Conservation (phyloP, 441 rosid genomes). For the Erodium chrysanthum region DNA sequence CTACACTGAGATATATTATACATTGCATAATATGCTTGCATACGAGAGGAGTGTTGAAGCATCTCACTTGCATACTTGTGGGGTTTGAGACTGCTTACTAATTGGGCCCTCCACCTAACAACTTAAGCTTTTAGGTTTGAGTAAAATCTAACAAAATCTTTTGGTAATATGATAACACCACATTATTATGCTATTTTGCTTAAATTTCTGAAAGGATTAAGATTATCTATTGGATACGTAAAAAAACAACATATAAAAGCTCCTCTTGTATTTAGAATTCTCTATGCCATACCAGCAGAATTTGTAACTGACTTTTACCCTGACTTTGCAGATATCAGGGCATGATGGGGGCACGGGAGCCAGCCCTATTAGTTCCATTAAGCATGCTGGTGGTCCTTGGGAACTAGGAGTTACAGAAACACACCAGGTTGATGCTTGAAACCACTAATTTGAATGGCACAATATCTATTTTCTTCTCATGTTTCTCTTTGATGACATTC, state of each 20-base stretch:
- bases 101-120: no score
- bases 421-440: constrained; percentile 55
- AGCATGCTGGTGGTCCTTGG: constrained; percentile 99
- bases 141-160: no score
- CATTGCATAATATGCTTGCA: no score
- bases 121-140: no score
- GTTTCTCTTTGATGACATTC: constrained; percentile 7
- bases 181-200: not conserved
- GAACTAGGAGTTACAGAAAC: constrained; percentile 93
- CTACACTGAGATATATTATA: no score
- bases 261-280: not conserved
- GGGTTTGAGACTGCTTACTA: no score
- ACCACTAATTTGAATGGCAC: constrained; percentile 14
- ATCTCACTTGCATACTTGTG: no score
- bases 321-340: constrained; percentile 68
- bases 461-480: constrained; percentile 16
- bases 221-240: not conserved
- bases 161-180: no score
- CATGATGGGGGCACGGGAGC: constrained; percentile 99
- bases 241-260: not conserved
- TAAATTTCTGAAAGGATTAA: not conserved
- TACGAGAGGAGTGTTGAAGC: no score
- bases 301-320: constrained; percentile 13
- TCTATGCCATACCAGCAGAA: constrained; percentile 5
- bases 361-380: constrained; percentile 94